Evolutionary conservation across 495 filamentous ascomycete genomes (phyloP).

Genomic region (Alectoria sarmentosa): DNA sequence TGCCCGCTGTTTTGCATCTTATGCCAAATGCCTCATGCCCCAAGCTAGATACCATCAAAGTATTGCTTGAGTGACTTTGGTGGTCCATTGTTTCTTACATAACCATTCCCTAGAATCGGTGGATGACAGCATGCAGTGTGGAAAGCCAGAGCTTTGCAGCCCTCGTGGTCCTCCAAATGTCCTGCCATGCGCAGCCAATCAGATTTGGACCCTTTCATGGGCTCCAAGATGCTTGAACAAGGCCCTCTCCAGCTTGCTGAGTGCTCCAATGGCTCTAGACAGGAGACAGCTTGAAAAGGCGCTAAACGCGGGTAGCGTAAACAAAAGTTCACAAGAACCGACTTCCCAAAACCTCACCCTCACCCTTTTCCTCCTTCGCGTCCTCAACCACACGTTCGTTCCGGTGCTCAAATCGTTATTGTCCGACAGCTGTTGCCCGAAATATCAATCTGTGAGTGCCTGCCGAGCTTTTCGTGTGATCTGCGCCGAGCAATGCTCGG

Average conservation of each 20-base stretch:
- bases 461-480: no score
- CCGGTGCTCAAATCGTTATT: no score
- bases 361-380: neutral
- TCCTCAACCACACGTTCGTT: neutral
- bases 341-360: conserved; percentile 4
- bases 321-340: neutral
- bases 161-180: no score
- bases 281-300: neutral
- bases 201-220: no score
- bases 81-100: neutral
- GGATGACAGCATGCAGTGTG: neutral
- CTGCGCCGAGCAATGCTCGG: no score
- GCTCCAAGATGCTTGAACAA: neutral
- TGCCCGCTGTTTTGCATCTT: neutral
- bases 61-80: neutral
- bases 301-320: neutral
- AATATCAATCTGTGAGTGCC: no score
- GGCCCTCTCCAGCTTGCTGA: neutral
- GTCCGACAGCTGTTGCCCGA: no score
- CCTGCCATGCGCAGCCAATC: no score
- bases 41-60: neutral
- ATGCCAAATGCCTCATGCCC: neutral
- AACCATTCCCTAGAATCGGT: no score
- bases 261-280: neutral
- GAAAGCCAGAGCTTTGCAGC: neutral